Evolutionary conservation across 192 early-diverging fungal species (phyloP).

Genomic region (Martensiomyces pterosporus): DNA sequence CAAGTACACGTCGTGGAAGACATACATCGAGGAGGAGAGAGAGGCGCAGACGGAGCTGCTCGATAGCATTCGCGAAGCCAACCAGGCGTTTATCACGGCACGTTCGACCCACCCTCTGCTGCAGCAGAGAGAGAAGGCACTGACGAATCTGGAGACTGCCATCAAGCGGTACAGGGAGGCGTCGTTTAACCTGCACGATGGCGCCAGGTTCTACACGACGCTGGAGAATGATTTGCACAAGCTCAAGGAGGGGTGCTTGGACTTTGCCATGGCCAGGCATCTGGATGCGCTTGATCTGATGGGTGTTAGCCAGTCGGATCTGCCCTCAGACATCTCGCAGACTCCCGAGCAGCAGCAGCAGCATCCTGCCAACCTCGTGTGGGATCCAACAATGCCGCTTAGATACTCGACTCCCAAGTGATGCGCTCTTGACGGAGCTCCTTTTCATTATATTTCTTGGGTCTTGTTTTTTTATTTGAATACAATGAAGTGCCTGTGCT

Average conservation of each 20-base stretch:
- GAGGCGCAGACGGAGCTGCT: conserved; percentile 63
- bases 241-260: conserved; percentile 60
- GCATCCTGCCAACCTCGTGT: conserved; percentile 20
- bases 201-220: conserved; percentile 66
- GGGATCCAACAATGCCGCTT: conserved; percentile 44
- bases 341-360: conserved; percentile 17
- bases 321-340: conserved; percentile 20
- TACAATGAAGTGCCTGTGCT: neutral
- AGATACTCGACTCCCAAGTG: conserved; percentile 29
- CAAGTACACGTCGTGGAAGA: conserved; percentile 66
- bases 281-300: conserved; percentile 60
- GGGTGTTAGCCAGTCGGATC: conserved; percentile 24
- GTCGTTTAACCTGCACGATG: conserved; percentile 71
- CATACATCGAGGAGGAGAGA: conserved; percentile 53
- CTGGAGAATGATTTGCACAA: conserved; percentile 61
- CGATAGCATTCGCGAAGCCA: conserved; percentile 56
- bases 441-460: neutral
- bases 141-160: conserved; percentile 72
- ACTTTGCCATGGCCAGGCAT: conserved; percentile 66
- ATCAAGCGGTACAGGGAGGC: conserved; percentile 73
- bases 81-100: conserved; percentile 63
- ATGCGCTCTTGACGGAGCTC: neutral
- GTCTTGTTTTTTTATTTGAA: conserved; percentile 1
- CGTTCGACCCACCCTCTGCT: conserved; percentile 56
- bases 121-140: conserved; percentile 66